These are phyloP conservation scores for Pseudogymnoascus sp. DNA, from an alignment of 2,329 filamentous ascomycete genomes.

Conservation along the genomic window DNA sequence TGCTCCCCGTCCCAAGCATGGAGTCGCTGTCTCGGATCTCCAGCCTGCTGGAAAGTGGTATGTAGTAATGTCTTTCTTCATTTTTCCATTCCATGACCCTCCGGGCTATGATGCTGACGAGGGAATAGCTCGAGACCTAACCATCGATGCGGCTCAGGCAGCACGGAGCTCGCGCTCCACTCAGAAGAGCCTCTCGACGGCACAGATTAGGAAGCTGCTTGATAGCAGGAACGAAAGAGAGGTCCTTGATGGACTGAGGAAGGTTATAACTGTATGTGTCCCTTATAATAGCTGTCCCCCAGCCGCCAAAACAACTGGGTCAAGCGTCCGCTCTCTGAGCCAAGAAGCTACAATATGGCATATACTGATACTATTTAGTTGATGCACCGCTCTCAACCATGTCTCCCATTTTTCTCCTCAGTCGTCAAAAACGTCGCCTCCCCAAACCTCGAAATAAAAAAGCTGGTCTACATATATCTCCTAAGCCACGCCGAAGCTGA, in stretches of 20 bases:
- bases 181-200: slow-evolving; percentile 62
- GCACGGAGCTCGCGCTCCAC: slow-evolving; percentile 61
- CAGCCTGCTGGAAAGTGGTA: slow-evolving; percentile 89
- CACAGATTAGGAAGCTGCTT: slow-evolving; percentile 87
- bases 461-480: slow-evolving; percentile 97
- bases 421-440: slow-evolving; percentile 97
- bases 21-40: slow-evolving; percentile 95
- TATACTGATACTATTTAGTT: slow-evolving; percentile 51
- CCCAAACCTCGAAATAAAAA: slow-evolving; percentile 90
- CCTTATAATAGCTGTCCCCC: neutral
- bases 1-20: slow-evolving; percentile 48
- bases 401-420: slow-evolving; percentile 89
- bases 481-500: slow-evolving; percentile 95
- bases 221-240: slow-evolving; percentile 92
- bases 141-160: slow-evolving; percentile 90
- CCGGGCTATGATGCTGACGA: neutral
- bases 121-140: slow-evolving; percentile 79
- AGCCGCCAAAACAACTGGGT: neutral
- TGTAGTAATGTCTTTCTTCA: slow-evolving; percentile 25
- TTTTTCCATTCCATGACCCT: neutral
- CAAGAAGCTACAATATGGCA: neutral
- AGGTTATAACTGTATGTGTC: slow-evolving; percentile 72
- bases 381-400: slow-evolving; percentile 89
- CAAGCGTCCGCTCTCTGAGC: slow-evolving; percentile 15
- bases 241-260: slow-evolving; percentile 82